Conservation (phyloP, 108 stramenopile species). For the Licmophora abbreviata region DNA sequence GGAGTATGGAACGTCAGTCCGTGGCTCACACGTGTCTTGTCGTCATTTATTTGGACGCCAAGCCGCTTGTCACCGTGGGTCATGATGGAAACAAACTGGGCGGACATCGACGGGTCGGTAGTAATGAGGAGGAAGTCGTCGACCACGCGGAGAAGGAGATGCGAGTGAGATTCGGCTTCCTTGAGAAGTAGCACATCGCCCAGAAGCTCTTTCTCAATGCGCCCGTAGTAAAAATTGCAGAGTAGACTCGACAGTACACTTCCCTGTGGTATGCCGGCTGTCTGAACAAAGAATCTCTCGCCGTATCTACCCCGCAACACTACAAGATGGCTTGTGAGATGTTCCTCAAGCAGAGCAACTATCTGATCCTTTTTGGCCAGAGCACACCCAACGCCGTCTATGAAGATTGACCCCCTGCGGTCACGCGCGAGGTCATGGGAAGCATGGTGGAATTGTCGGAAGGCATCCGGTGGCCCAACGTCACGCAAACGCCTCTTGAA, state of each 20-base stretch:
- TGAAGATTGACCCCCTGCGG: conserved; percentile 30
- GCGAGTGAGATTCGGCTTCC: conserved; percentile 5
- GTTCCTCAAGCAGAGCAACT: conserved; percentile 48
- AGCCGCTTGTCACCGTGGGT: conserved; percentile 44
- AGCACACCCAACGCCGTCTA: conserved; percentile 31
- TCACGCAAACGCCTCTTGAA: conserved; percentile 5
- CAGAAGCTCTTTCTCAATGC: conserved; percentile 60
- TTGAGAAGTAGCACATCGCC: conserved; percentile 10
- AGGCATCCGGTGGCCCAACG: conserved; percentile 13
- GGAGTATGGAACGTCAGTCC: neutral
- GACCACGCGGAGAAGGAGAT: conserved; percentile 57
- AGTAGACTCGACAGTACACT: conserved; percentile 79
- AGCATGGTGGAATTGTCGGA: conserved; percentile 9
- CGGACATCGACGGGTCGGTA: conserved; percentile 18
- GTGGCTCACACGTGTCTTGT: conserved; percentile 46
- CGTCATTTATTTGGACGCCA: conserved; percentile 63
- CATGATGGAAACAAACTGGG: conserved; percentile 49
- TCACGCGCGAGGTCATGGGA: conserved; percentile 11
- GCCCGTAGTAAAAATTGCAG: conserved; percentile 90
- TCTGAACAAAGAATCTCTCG: conserved; percentile 45
- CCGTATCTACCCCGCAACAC: conserved; percentile 43
- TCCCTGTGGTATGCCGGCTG: conserved; percentile 81
- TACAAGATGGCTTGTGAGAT: conserved; percentile 59
- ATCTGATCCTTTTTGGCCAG: conserved; percentile 36
- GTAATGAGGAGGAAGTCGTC: conserved; percentile 85